These are phyloP conservation scores for Xenoacremonium recifei DNA, from an alignment of 2,329 filamentous ascomycete genomes.

Conservation along the genomic window DNA sequence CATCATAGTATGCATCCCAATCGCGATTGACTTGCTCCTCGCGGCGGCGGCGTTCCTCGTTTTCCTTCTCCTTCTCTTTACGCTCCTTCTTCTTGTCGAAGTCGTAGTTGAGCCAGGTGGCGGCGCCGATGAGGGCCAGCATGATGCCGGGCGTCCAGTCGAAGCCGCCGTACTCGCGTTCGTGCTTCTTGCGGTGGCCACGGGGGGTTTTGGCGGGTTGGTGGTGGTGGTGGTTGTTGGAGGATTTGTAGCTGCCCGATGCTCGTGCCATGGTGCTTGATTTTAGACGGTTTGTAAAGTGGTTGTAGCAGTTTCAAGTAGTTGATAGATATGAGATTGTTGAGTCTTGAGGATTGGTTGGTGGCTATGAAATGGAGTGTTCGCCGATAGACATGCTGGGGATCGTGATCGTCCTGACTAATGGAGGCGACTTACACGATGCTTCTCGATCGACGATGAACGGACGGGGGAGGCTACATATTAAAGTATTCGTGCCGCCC, in stretches of 20 bases:
- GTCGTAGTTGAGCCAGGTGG: constrained; percentile 39
- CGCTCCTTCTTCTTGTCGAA: constrained; percentile 16
- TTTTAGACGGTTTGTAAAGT: too few relatives aligned
- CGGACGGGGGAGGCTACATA: too few relatives aligned
- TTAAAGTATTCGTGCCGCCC: too few relatives aligned
- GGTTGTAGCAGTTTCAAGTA: too few relatives aligned
- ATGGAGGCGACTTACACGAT: too few relatives aligned
- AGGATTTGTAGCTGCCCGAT: not conserved
- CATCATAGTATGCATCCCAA: not conserved
- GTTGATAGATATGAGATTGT: too few relatives aligned
- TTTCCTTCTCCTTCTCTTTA: constrained; percentile 6
- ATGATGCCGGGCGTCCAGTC: constrained; percentile 39
- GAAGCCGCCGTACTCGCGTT: constrained; percentile 35
- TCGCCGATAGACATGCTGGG: too few relatives aligned
- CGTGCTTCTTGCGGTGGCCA: constrained; percentile 33
- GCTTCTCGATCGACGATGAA: too few relatives aligned
- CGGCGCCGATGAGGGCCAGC: constrained; percentile 35
- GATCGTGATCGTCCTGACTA: too few relatives aligned
- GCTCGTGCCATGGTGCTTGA: too few relatives aligned
- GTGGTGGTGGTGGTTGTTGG: not conserved
- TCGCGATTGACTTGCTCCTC: not conserved
- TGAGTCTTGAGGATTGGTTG: too few relatives aligned
- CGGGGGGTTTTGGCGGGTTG: constrained; percentile 12
- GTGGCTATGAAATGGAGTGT: too few relatives aligned
- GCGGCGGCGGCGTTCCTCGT: not conserved